A percentile compares a stretch with the other conserved stretches of the same genome.
Evolutionary conservation across 352 stramenopile genomes (phyloP).

Genomic region (Hyaloperonospora brassicae): DNA sequence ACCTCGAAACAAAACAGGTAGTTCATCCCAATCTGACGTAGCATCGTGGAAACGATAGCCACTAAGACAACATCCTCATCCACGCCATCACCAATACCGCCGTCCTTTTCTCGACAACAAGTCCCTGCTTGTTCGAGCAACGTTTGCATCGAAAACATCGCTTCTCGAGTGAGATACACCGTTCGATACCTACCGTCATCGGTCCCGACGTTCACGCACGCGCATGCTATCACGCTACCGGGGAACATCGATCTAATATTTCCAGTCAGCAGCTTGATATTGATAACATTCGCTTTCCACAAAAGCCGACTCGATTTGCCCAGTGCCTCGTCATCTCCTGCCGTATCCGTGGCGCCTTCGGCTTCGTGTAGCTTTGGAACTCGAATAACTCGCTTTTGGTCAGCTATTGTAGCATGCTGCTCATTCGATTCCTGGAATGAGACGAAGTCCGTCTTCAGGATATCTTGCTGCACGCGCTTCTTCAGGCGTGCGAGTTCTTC

Average conservation of each 20-base stretch:
- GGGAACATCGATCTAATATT: constrained; percentile 18
- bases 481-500: constrained; percentile 25
- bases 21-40: too few relatives aligned
- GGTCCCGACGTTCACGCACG: constrained; percentile 24
- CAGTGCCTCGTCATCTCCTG: neutral
- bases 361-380: constrained; percentile 34
- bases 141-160: constrained; percentile 16
- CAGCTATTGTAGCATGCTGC: constrained; percentile 25
- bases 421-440: constrained; percentile 33
- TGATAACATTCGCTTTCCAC: constrained; percentile 32
- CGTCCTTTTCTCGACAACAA: neutral
- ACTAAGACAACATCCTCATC: constrained; percentile 3
- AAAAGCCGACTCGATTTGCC: constrained; percentile 11
- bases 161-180: constrained; percentile 34
- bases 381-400: constrained; percentile 44
- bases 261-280: constrained; percentile 24
- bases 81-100: too few relatives aligned
- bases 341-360: constrained; percentile 2
- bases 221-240: constrained; percentile 27
- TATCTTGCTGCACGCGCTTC: constrained; percentile 39
- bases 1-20: constrained; percentile 20
- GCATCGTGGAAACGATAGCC: too few relatives aligned
- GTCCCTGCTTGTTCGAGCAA: constrained; percentile 15
- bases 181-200: constrained; percentile 17
- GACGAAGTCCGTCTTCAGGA: constrained; percentile 36